These are phyloP conservation scores for Pythium phragmitis DNA, from an alignment of 352 stramenopile species.

Conservation along the genomic window DNA sequence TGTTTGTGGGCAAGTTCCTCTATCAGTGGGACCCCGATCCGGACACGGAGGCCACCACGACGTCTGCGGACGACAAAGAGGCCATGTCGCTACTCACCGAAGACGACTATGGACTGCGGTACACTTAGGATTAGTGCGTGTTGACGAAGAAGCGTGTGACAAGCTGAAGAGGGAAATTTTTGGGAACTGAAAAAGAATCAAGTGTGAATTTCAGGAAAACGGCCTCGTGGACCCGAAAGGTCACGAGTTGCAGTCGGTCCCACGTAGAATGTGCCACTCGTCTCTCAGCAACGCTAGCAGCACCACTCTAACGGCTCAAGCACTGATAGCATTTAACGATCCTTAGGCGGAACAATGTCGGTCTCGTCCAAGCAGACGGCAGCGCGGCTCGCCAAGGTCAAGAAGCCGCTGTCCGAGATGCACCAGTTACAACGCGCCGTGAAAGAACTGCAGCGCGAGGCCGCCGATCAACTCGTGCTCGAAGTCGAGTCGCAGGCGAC, in stretches of 20 bases:
- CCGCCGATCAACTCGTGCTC: conserved; percentile 68
- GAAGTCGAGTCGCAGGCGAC: conserved; percentile 82
- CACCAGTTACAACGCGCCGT: conserved; percentile 78
- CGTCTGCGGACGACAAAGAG: conserved; percentile 84
- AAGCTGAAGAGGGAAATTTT: conserved; percentile 3
- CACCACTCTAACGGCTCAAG: background rate
- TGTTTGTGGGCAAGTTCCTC: conserved; percentile 68
- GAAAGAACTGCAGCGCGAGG: conserved; percentile 72
- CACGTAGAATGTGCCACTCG: background rate
- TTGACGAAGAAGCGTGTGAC: background rate
- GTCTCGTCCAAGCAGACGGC: conserved; percentile 50
- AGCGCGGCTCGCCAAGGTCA: conserved; percentile 68
- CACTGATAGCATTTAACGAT: background rate
- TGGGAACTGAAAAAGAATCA: conserved; percentile 2
- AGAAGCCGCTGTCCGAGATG: conserved; percentile 81
- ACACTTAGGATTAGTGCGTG: conserved; percentile 41
- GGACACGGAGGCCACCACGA: conserved; percentile 76
- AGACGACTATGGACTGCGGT: conserved; percentile 72
- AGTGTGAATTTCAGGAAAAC: background rate
- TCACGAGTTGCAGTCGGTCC: conserved; percentile 6
- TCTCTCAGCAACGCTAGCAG: background rate
- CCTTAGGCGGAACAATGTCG: conserved; percentile 31
- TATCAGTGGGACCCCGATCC: conserved; percentile 83
- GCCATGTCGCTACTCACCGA: conserved; percentile 68
- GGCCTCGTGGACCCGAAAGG: conserved; percentile 2